Evolutionary conservation across 2,329 filamentous ascomycete genomes (phyloP).

Genomic region (Fusarium humuli): DNA sequence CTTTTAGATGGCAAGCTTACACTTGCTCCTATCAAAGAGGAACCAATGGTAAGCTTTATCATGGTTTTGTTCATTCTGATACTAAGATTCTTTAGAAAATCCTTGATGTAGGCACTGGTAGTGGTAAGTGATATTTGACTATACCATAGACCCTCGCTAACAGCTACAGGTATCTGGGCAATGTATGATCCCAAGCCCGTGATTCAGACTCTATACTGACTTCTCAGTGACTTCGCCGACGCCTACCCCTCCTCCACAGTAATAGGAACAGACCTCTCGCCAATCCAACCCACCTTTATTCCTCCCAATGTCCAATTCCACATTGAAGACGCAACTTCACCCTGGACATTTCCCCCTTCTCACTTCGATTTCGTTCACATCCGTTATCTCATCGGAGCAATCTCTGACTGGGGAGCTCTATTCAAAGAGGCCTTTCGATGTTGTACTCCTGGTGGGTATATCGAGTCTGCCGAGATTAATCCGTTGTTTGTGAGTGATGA

Average conservation of each 20-base stretch:
- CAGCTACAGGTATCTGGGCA: neutral
- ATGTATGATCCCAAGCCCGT: neutral
- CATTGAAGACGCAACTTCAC: constrained; percentile 1
- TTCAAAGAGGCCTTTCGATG: neutral
- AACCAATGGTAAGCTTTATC: neutral
- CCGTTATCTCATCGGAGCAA: constrained; percentile 10
- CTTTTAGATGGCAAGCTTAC: neutral
- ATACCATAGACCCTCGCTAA: neutral
- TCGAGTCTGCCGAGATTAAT: constrained; percentile 2
- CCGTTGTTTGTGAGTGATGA: constrained; percentile 6
- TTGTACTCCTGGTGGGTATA: neutral
- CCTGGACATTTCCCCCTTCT: neutral
- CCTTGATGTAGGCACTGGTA: neutral
- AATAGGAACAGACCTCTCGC: constrained; percentile 10
- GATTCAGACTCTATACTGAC: neutral
- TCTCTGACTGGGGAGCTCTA: neutral
- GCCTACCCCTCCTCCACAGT: neutral
- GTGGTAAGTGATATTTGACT: neutral
- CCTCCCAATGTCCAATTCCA: constrained; percentile 13
- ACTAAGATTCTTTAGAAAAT: neutral
- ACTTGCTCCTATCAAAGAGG: neutral
- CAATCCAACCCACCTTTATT: constrained; percentile 4
- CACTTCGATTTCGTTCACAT: constrained; percentile 11
- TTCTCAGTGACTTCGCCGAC: constrained; percentile 3
- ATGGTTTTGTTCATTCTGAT: accelerated